Evolutionary conservation across 2,329 filamentous ascomycete species (phyloP).

Genomic region (Botrytis hyacinthi): DNA sequence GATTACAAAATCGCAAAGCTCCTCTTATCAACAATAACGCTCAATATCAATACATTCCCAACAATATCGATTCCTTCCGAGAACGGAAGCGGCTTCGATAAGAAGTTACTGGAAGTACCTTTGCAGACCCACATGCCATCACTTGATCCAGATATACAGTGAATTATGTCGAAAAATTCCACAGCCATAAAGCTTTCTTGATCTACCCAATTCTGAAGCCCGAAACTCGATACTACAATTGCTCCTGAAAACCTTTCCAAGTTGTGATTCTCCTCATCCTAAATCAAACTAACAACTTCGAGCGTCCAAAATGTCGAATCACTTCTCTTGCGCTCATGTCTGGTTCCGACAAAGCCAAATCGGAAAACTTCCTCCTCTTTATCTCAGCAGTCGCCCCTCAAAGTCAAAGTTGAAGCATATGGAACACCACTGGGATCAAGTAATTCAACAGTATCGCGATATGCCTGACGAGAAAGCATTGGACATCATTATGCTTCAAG

Average conservation of each 20-base stretch:
- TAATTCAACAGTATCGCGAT: not conserved
- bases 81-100: not conserved
- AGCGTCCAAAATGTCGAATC: not conserved
- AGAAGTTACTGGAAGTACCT: not conserved
- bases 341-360: conserved; percentile 3
- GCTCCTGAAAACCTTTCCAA: rapidly evolving
- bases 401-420: not conserved
- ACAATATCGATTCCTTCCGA: not conserved
- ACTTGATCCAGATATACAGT: not conserved
- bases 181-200: not conserved
- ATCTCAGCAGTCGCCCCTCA: not conserved
- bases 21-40: not conserved
- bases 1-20: not conserved
- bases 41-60: not conserved
- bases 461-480: not conserved
- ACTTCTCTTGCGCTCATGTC: not conserved
- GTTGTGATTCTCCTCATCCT: not conserved
- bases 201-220: too few species aligned
- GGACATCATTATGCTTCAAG: conserved; percentile 6
- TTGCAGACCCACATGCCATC: not conserved
- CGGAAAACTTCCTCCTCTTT: conserved; percentile 1
- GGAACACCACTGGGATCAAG: conserved; percentile 13
- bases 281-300: not conserved
- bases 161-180: not conserved
- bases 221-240: not conserved